These are phyloP conservation scores for Cyclostephanos invisitatus DNA, from an alignment of 108 stramenopile genomes.

Conservation along the genomic window DNA sequence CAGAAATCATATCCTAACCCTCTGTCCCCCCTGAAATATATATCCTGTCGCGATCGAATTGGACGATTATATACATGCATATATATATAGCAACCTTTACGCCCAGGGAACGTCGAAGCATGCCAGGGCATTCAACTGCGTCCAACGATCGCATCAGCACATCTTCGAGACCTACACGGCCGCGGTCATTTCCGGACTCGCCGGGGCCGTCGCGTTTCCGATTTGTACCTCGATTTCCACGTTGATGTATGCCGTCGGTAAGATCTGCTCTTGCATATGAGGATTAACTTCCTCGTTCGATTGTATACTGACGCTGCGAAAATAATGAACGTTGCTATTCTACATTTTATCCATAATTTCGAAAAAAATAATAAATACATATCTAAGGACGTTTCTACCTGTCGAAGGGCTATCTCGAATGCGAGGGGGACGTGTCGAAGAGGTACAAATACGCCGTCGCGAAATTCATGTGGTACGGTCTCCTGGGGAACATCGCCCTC, in stretches of 20 bases:
- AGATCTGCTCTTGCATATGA: neutral
- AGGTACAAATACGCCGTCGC: conserved; percentile 40
- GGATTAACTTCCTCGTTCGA: neutral
- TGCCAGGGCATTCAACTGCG: conserved; percentile 60
- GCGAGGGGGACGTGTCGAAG: conserved; percentile 31
- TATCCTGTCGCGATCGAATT: no score
- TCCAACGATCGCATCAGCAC: conserved; percentile 69
- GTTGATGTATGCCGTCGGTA: conserved; percentile 36
- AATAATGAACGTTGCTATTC: neutral
- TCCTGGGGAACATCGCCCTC: conserved; percentile 29
- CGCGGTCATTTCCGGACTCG: conserved; percentile 23
- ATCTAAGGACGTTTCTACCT: conserved; percentile 41
- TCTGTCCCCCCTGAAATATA: neutral
- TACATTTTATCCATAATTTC: neutral
- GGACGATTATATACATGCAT: no score
- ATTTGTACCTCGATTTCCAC: conserved; percentile 33
- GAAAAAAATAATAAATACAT: neutral
- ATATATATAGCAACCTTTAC: conserved; percentile 54
- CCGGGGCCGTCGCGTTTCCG: conserved; percentile 38
- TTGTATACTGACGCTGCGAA: neutral
- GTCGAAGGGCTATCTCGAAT: conserved; percentile 35
- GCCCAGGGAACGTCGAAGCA: conserved; percentile 60
- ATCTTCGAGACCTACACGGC: conserved; percentile 61
- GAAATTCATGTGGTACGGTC: conserved; percentile 37
- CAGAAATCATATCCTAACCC: no score